phyloP scores from a whole-genome alignment of 1,284 basidiomycete genomes.

The Pseudozyma tsukubaensis region DNA sequence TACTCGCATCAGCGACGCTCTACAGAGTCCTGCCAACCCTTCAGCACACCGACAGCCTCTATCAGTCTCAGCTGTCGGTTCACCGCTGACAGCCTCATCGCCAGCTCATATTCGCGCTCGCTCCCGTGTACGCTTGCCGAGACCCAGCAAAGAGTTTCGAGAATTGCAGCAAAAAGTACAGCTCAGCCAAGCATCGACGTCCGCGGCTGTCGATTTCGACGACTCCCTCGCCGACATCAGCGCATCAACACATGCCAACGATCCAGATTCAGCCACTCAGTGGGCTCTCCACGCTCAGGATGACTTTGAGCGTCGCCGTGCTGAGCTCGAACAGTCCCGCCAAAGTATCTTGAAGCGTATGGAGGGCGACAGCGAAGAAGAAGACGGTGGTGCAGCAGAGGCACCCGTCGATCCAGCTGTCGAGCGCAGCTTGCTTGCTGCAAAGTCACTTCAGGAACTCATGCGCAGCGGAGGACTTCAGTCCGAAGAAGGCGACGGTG shows the following conservation, averaged over 20 bases:
- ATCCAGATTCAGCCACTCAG: conserved; percentile 24
- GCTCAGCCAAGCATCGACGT: conserved; percentile 4
- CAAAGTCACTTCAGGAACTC: conserved; percentile 41
- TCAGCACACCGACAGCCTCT: background rate
- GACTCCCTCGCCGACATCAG: background rate
- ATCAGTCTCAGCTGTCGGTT: background rate
- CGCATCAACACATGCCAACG: background rate
- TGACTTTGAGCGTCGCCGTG: conserved; percentile 41
- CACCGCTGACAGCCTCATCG: conserved; percentile 15
- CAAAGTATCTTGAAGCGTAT: conserved; percentile 19
- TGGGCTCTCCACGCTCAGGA: conserved; percentile 43
- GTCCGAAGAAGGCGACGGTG: conserved; percentile 13
- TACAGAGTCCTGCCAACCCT: conserved; percentile 13
- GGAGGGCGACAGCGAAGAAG: background rate
- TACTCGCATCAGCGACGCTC: conserved; percentile 41
- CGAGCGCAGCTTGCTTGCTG: conserved; percentile 39
- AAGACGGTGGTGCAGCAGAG: background rate
- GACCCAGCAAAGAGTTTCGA: conserved; percentile 44
- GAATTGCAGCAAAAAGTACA: conserved; percentile 32
- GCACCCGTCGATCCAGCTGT: conserved; percentile 30
- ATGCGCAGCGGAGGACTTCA: conserved; percentile 40
- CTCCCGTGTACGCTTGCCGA: conserved; percentile 30
- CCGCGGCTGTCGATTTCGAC: conserved; percentile 10
- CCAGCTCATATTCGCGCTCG: conserved; percentile 9
- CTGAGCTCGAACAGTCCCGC: conserved; percentile 28